Evolutionary conservation across 2,329 filamentous ascomycete species (phyloP).

Genomic region (Lachnellula hyalina): DNA sequence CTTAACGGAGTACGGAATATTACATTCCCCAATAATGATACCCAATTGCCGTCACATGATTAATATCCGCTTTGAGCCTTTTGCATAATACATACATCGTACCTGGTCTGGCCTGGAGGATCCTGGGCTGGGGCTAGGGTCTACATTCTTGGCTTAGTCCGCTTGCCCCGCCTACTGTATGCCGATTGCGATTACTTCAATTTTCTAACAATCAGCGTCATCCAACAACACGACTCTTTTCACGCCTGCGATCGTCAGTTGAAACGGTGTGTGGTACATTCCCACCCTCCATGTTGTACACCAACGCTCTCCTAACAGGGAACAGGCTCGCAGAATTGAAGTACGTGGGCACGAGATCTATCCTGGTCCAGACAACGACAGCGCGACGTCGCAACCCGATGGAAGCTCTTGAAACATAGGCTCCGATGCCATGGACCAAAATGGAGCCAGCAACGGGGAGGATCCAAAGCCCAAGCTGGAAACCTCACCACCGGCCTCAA

Average conservation of each 20-base stretch:
- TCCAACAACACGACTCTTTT: neutral
- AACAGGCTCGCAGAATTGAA: neutral
- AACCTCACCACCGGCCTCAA: conserved; percentile 27
- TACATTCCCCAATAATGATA: conserved; percentile 4
- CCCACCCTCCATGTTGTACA: neutral
- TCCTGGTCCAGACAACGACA: conserved; percentile 12
- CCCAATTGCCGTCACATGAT: conserved; percentile 15
- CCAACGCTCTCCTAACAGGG: conserved; percentile 1
- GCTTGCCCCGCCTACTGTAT: conserved; percentile 1
- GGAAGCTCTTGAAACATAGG: conserved; percentile 30
- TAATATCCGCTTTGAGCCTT: conserved; percentile 1
- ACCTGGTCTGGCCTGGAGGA: neutral
- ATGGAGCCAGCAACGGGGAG: conserved; percentile 30
- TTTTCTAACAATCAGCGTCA: conserved; percentile 1
- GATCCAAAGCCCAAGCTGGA: conserved; percentile 25
- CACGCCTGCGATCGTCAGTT: neutral
- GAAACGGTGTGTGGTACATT: neutral
- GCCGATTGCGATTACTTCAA: neutral
- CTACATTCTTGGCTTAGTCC: conserved; percentile 8
- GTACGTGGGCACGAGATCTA: conserved; percentile 1
- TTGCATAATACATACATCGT: conserved; percentile 10
- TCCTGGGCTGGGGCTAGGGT: neutral
- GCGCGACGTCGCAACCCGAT: conserved; percentile 28
- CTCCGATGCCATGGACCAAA: conserved; percentile 34
- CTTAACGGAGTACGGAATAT: neutral